phyloP scores from a whole-genome alignment of 768 basidiomycete genomes.

The Rhizopogon vinicolor region DNA sequence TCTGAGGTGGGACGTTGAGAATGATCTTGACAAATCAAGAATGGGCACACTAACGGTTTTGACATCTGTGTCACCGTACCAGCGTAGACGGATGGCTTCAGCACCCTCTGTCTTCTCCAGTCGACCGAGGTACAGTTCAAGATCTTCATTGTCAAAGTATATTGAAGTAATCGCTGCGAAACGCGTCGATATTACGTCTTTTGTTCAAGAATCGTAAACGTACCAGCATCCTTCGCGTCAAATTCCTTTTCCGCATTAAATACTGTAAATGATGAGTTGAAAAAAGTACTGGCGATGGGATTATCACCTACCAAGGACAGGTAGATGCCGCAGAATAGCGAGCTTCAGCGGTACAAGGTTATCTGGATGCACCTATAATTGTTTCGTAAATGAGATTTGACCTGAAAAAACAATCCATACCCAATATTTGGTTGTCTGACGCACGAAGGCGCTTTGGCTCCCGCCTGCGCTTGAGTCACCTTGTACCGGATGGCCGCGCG shows the following conservation, averaged over 20 bases:
- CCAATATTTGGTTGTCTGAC: conserved; percentile 99
- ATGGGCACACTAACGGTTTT: conserved; percentile 56
- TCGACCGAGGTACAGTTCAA: conserved; percentile 94
- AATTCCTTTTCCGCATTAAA: conserved; percentile 95
- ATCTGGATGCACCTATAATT: conserved; percentile 73
- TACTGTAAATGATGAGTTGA: conserved; percentile 43
- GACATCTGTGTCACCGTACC: conserved; percentile 88
- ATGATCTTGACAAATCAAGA: background rate
- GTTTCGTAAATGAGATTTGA: conserved; percentile 4
- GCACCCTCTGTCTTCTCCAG: conserved; percentile 99
- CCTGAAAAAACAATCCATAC: conserved; percentile 35
- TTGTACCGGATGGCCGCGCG: conserved; percentile 88
- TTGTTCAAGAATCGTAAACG: conserved; percentile 4
- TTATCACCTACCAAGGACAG: conserved; percentile 73
- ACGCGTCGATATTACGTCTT: background rate
- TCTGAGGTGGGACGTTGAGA: conserved; percentile 34
- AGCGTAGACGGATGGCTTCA: conserved; percentile 91
- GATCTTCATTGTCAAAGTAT: conserved; percentile 94
- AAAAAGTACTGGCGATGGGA: background rate
- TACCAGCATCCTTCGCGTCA: conserved; percentile 77
- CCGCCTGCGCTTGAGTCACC: conserved; percentile 96
- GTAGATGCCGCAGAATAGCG: conserved; percentile 87
- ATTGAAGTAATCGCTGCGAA: conserved; percentile 87
- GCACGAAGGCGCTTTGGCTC: conserved; percentile 93
- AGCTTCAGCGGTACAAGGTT: conserved; percentile 92